Evolutionary conservation across 805 yeast species (phyloP).

Genomic region (Starmerella khaoyaiensis): DNA sequence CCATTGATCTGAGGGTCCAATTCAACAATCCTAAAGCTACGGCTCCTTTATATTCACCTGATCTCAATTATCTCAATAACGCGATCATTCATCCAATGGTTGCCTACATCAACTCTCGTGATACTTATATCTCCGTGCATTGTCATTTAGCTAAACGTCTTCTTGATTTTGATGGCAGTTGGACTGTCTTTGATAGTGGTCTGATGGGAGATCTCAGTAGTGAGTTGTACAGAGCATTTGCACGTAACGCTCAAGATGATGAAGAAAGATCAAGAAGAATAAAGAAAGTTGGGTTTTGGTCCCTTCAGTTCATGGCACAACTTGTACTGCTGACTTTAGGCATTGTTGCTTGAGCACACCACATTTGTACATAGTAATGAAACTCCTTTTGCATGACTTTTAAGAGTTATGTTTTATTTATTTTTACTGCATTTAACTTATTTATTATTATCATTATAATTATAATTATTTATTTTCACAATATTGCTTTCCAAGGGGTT

Average conservation of each 20-base stretch:
- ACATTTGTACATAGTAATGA: no score
- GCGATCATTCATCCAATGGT: conserved; percentile 91
- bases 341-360: conserved; percentile 46
- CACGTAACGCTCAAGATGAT: conserved; percentile 77
- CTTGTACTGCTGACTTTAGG: conserved; percentile 72
- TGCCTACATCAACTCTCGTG: conserved; percentile 81
- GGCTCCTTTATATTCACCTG: conserved; percentile 78
- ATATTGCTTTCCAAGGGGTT: background rate
- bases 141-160: conserved; percentile 70
- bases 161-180: conserved; percentile 82
- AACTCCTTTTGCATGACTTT: no score
- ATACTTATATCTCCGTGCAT: conserved; percentile 76
- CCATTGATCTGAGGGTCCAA: conserved; percentile 65
- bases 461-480: conserved; percentile 6
- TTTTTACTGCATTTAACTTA: no score
- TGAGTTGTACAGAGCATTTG: conserved; percentile 85
- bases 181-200: conserved; percentile 88
- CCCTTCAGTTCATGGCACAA: conserved; percentile 72
- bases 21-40: conserved; percentile 78
- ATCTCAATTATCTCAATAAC: conserved; percentile 78
- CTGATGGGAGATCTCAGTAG: conserved; percentile 83
- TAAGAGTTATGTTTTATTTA: no score
- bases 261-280: conserved; percentile 58
- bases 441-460: no score
- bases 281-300: conserved; percentile 85